Evolutionary conservation across 441 rosid species (phyloP).

Genomic region (Arabidopsis lyrata): DNA sequence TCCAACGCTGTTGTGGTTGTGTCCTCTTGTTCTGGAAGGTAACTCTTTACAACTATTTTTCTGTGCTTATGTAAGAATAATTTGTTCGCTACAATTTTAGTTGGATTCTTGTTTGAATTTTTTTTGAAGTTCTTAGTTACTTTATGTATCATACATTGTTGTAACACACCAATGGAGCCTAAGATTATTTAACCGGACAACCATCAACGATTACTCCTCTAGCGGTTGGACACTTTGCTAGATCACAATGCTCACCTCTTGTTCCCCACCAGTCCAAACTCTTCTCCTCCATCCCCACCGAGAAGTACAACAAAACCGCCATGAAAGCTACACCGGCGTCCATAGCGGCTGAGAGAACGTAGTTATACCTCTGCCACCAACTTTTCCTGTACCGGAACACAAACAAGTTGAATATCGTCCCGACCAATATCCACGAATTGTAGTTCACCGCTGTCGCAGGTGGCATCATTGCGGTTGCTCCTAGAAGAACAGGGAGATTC

Average conservation of each 20-base stretch:
- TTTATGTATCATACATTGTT: background rate
- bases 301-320: slow-evolving; percentile 75
- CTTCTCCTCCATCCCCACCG: slow-evolving; percentile 63
- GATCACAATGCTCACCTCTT: slow-evolving; percentile 76
- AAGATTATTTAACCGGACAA: slow-evolving; percentile 59
- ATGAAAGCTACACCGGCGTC: slow-evolving; percentile 90
- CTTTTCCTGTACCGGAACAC: slow-evolving; percentile 67
- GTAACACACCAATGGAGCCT: slow-evolving; percentile 13
- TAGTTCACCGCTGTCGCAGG: slow-evolving; percentile 83
- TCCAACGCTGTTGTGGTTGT: too few species aligned
- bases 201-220: slow-evolving; percentile 63
- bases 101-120: background rate
- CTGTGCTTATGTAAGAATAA: too few species aligned
- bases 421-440: slow-evolving; percentile 81
- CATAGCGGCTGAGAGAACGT: slow-evolving; percentile 81
- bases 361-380: slow-evolving; percentile 94
- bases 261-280: slow-evolving; percentile 76
- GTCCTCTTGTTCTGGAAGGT: too few species aligned
- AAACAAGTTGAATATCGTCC: slow-evolving; percentile 81
- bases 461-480: slow-evolving; percentile 83
- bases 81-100: background rate
- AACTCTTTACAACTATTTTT: too few species aligned
- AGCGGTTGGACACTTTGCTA: slow-evolving; percentile 84
- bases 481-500: slow-evolving; percentile 84
- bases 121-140: background rate